Evolutionary conservation across 2,329 filamentous ascomycete genomes (phyloP), one percentile per base, ranked within the genome.

Genomic region (Xylariales sp.): DNA sequence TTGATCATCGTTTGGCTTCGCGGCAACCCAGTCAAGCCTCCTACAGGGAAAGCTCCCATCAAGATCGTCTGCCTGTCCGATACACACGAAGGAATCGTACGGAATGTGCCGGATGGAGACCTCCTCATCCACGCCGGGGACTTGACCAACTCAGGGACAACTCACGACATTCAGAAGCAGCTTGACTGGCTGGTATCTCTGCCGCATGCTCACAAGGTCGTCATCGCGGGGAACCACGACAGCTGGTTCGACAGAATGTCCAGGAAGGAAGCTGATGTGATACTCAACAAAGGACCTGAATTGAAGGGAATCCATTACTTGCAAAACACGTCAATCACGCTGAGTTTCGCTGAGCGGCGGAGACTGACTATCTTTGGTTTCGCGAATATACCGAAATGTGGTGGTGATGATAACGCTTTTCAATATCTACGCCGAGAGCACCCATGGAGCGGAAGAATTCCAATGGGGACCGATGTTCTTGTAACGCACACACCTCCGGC

Each of bases 51-150:
- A 42, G 69, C 67, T 1, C 66, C 77, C 5, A 78, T 96, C 56
- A 81, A 82, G 45, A 74, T 96, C 19, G 86, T 96, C 48, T 95
- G 88, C 64, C 80, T 96, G 49, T 91, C 88, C 8, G 91, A 96
- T 65, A 96, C 91, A 0, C 91, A 96, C 65, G 80, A 78, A 45
- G 71, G 75, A 31, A 71, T 72, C 8, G 66, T 78, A 6, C 52
- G 62, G 14, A 52, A 70, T n/a, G 71, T 94, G 1, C 88, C 89
- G 0, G 64, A 74, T 8, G 90, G 89, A 42, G 89, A 96, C 60
- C 71, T 96, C 16, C 76, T 97, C 36, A 85, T 97, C 52, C 91
- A 96, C 58, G 86, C 88, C 2, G 91, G 91, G 27, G 91, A 97
- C 64, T 71, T 95, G 54, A 84, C 83, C 40, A 82, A 88, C 51